Evolutionary conservation across 306 rosid species (phyloP).

Genomic region (Cicer yamashitae): DNA sequence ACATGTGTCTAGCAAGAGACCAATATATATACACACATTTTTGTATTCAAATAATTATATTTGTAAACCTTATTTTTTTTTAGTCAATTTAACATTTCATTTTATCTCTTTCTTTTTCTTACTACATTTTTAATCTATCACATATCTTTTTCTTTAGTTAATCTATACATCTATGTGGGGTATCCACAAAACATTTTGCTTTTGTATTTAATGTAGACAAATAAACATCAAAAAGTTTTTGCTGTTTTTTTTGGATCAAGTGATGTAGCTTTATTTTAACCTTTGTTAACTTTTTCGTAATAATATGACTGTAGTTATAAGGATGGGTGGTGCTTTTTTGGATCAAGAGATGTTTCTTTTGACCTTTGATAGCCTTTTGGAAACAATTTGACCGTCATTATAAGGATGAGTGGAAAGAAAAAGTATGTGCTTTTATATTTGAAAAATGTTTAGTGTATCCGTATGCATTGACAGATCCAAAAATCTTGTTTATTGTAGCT

Average conservation of each 20-base stretch:
- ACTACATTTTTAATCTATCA: too few species aligned
- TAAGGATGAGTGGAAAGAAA: too few species aligned
- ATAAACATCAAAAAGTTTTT: constrained; percentile 17
- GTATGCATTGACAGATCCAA: too few species aligned
- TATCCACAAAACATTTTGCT: too few species aligned
- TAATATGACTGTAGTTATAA: constrained; percentile 19
- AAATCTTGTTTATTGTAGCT: too few species aligned
- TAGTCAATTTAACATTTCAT: too few species aligned
- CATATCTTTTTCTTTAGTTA: too few species aligned
- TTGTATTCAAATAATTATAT: background rate
- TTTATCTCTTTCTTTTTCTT: too few species aligned
- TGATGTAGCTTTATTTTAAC: background rate
- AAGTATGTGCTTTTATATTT: too few species aligned
- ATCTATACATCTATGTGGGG: too few species aligned
- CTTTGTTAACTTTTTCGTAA: background rate
- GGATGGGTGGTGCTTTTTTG: background rate
- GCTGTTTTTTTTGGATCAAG: background rate
- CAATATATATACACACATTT: constrained; percentile 12
- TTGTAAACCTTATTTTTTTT: too few species aligned
- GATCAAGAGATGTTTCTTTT: background rate
- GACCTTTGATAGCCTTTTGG: background rate
- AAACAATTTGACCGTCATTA: background rate
- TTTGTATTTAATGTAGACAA: constrained; percentile 2
- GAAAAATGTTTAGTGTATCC: too few species aligned
- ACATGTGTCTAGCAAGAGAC: constrained; percentile 40